Conservation (phyloP, 495 filamentous ascomycete species). For the Penicillium lagena region DNA sequence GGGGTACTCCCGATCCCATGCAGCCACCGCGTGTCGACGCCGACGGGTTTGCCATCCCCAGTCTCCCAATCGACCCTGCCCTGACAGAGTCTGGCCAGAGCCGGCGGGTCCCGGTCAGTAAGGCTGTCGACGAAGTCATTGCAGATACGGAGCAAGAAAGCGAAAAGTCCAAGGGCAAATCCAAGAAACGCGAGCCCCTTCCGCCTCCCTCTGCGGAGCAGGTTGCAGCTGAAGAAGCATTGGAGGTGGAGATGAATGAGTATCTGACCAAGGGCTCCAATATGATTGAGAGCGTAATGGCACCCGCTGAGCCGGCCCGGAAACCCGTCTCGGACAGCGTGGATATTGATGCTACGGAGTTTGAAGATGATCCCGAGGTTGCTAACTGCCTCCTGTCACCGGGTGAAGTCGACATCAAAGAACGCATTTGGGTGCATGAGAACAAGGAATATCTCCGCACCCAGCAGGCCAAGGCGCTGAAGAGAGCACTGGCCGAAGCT, state of each 20-base stretch:
- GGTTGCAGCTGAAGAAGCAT: constrained; percentile 36
- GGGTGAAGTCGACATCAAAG: constrained; percentile 69
- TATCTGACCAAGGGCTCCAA: constrained; percentile 33
- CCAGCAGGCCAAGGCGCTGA: constrained; percentile 69
- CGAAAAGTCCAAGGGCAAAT: constrained; percentile 13
- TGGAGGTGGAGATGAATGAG: constrained; percentile 36
- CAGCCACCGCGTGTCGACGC: constrained; percentile 36
- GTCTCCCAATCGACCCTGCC: constrained; percentile 39
- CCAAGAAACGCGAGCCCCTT: constrained; percentile 24
- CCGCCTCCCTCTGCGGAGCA: constrained; percentile 33
- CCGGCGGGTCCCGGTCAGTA: constrained; percentile 15
- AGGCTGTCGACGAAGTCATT: constrained; percentile 15
- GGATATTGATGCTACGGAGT: constrained; percentile 68
- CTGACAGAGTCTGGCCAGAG: constrained; percentile 18
- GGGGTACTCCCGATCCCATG: constrained; percentile 11
- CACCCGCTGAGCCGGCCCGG: constrained; percentile 2
- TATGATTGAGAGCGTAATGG: constrained; percentile 25
- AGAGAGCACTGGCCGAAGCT: constrained; percentile 52
- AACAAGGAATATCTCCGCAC: constrained; percentile 86
- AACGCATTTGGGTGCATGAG: constrained; percentile 85
- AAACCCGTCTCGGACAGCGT: constrained; percentile 34
- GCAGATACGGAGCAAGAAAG: constrained; percentile 17
- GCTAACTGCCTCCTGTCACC: constrained; percentile 63
- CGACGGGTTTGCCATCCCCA: constrained; percentile 43
- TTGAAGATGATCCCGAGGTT: constrained; percentile 75